Base-by-base conservation (phyloP, 2,329 filamentous ascomycete genomes). In the Colletotrichum truncatum region DNA sequence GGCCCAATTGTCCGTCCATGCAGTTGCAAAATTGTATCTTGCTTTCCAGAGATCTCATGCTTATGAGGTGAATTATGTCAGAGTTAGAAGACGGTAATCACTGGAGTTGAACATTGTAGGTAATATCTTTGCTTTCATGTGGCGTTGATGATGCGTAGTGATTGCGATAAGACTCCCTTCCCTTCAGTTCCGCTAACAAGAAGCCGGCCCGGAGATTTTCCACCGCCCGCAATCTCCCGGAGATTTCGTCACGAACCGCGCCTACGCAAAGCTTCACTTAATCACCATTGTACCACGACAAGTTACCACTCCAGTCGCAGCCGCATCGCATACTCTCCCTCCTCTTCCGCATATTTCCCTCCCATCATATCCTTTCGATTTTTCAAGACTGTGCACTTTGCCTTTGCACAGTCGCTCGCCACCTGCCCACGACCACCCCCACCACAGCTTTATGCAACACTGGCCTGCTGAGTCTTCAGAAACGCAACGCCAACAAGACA, bases 381-480 rank as follows among this genome's bases (percentile, higher is more conserved):
- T 55, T 67, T 21, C 32, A 49, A 73, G 84, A 83, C 85, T 87
- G 85, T 87, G 85, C 85, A 78, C 74, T 73, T 67, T 71, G 64
- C 69, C 69, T 72, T 75, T 76, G 85, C 85, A 87, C 85, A 84
- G 85, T 85, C 78, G 74, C 72, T 51, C 73, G 68, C 66, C 68
- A 56, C 64, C 69, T 68, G 52, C 58, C 71, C 73, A 73, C 72
- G 71, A 68, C 75, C 71, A 73, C 71, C 69, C 72, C 70, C 74
- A 51, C 76, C 76, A 75, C 76, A 83, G 78, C 87, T 90, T 85
- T 88, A 90, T 90, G 88, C 88, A 89, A 82, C 82, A 80, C 85
- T 85, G 84, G 83, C 81, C 80, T 69, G 73, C 74, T 72, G 80
- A 82, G 75, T 79, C 74, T 82, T 78, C 80, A 77, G 75, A 80